phyloP scores from a whole-genome alignment of 2,329 filamentous ascomycete species.

The Neurospora sp. region DNA sequence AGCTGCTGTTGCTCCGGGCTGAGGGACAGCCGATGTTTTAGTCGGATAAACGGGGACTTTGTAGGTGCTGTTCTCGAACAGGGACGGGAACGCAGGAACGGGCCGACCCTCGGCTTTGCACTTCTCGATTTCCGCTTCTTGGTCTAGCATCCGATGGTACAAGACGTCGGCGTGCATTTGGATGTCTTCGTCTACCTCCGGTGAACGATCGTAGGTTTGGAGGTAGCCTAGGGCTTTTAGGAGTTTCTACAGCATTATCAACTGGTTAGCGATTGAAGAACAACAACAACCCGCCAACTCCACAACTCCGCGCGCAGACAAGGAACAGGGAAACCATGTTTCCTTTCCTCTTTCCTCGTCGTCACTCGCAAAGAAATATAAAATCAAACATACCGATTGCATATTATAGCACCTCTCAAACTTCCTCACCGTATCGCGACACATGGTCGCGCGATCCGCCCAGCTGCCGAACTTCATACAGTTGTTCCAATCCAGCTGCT shows the following conservation, averaged over 20 bases:
- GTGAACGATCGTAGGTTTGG: constrained; percentile 51
- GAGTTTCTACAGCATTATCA: constrained; percentile 52
- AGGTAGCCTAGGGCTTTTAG: constrained; percentile 85
- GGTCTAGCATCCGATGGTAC: constrained; percentile 76
- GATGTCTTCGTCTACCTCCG: constrained; percentile 70
- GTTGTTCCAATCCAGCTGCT: constrained; percentile 71
- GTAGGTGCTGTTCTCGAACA: constrained; percentile 30
- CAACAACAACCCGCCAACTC: neutral
- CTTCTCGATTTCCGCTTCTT: constrained; percentile 65
- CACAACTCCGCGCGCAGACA: neutral
- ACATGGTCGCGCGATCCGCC: constrained; percentile 66
- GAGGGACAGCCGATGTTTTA: constrained; percentile 1
- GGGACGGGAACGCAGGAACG: constrained; percentile 47
- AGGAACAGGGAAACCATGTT: neutral
- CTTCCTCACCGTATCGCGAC: constrained; percentile 61
- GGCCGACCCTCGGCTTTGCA: constrained; percentile 53
- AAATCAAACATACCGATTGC: constrained; percentile 53
- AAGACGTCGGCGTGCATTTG: constrained; percentile 93
- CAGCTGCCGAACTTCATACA: constrained; percentile 70
- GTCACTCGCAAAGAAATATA: no score
- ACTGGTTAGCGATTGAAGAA: neutral
- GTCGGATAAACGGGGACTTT: constrained; percentile 13
- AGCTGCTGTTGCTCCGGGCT: constrained; percentile 3
- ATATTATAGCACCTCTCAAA: constrained; percentile 85
- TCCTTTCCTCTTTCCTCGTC: no score